These are phyloP conservation scores for Takashimella tepidaria DNA, from an alignment of 1,284 basidiomycete species.

Conservation along the genomic window DNA sequence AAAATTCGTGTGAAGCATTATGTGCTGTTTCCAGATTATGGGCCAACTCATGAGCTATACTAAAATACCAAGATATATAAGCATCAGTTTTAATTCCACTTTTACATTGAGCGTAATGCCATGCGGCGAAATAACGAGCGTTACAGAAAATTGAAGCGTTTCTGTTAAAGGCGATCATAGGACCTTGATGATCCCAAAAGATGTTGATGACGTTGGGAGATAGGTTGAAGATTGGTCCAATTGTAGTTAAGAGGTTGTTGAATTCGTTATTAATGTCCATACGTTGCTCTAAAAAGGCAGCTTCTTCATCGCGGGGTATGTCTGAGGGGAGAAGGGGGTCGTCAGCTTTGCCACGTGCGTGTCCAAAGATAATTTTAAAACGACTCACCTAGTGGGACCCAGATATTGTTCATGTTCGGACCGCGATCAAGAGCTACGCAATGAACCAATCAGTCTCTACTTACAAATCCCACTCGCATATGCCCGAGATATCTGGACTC, in stretches of 20 bases:
- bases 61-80: conserved; percentile 81
- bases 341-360: too few species aligned
- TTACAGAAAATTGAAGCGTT: conserved; percentile 87
- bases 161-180: conserved; percentile 88
- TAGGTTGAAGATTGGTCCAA: conserved; percentile 39
- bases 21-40: conserved; percentile 46
- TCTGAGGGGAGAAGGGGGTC: too few species aligned
- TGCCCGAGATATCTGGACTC: conserved; percentile 14
- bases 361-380: too few species aligned
- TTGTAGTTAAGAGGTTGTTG: conserved; percentile 47
- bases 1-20: conserved; percentile 71
- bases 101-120: conserved; percentile 77
- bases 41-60: conserved; percentile 65
- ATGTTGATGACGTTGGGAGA: conserved; percentile 67
- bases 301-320: conserved; percentile 11
- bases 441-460: not conserved
- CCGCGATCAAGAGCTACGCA: conserved; percentile 13
- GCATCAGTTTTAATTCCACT: conserved; percentile 61
- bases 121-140: conserved; percentile 75
- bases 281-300: conserved; percentile 23
- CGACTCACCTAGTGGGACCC: conserved; percentile 60
- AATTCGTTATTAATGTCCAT: conserved; percentile 53
- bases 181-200: conserved; percentile 76
- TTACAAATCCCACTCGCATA: not conserved
- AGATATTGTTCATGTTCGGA: conserved; percentile 53